phyloP scores from a whole-genome alignment of 257 asterid genomes.

The Lycium barbarum region DNA sequence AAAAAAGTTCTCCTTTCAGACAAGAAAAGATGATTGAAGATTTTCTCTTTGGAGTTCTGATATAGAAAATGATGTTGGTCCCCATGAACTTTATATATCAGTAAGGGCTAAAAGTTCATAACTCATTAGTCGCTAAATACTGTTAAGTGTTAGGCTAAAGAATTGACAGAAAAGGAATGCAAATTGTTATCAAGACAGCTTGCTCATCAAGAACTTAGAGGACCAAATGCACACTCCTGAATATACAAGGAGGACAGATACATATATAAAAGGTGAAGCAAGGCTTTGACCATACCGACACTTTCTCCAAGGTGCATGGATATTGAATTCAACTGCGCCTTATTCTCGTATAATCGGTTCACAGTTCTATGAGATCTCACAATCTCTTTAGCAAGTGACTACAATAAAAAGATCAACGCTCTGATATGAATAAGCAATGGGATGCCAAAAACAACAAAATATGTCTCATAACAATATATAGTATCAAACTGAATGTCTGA shows the following conservation, averaged over 20 bases:
- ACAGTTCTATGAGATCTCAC: constrained; percentile 86
- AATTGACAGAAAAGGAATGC: neutral
- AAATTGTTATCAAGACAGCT: neutral
- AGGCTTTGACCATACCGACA: constrained; percentile 61
- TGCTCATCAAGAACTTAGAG: constrained; percentile 27
- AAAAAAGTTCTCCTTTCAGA: too few species aligned
- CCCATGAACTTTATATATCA: too few species aligned
- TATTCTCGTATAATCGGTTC: constrained; percentile 85
- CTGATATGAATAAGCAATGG: neutral
- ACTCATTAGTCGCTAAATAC: too few species aligned
- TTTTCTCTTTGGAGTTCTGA: too few species aligned
- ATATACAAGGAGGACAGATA: constrained; percentile 17
- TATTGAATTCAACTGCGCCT: constrained; percentile 93
- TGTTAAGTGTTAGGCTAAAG: too few species aligned
- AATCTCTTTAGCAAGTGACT: constrained; percentile 92
- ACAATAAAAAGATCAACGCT: constrained; percentile 29
- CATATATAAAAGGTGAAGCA: constrained; percentile 26
- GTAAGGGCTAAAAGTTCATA: too few species aligned
- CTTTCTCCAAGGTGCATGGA: constrained; percentile 99
- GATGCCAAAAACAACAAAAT: constrained; percentile 14
- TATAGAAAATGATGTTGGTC: too few species aligned
- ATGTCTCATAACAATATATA: neutral
- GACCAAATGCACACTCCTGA: constrained; percentile 22
- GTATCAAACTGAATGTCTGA: neutral
- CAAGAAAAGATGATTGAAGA: too few species aligned